These are phyloP conservation scores for Tritrichomonas foetus DNA, from an alignment of 208 protist genomes.

Conservation along the genomic window DNA sequence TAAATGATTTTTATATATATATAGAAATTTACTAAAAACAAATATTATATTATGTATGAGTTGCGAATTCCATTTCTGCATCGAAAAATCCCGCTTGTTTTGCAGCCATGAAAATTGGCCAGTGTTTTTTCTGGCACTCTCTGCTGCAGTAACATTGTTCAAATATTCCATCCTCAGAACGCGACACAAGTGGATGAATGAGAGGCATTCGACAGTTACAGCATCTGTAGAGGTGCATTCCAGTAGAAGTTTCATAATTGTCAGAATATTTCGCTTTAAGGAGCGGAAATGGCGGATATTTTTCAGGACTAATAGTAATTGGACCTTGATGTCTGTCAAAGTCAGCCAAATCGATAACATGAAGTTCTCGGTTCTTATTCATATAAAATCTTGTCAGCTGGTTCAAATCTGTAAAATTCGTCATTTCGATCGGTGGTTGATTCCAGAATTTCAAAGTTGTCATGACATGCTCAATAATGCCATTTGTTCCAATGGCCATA, in stretches of 20 bases:
- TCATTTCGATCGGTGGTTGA: neutral
- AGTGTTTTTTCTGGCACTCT: neutral
- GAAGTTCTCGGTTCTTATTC: neutral
- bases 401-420: neutral
- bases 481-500: neutral
- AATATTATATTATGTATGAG: neutral
- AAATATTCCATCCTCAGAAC: neutral
- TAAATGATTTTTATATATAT: no score
- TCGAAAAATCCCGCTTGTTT: neutral
- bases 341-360: neutral
- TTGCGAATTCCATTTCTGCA: neutral
- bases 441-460: neutral
- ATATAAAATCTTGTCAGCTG: neutral
- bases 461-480: neutral
- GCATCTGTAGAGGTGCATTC: neutral
- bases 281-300: neutral
- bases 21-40: no score
- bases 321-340: neutral
- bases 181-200: neutral
- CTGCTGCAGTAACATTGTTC: neutral
- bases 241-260: neutral
- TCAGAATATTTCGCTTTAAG: neutral
- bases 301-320: neutral
- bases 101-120: neutral
- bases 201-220: neutral